Evolutionary conservation across 331 rosid genomes (phyloP), one percentile per base, ranked within the genome.

Genomic region (Pyracantha coccinea): DNA sequence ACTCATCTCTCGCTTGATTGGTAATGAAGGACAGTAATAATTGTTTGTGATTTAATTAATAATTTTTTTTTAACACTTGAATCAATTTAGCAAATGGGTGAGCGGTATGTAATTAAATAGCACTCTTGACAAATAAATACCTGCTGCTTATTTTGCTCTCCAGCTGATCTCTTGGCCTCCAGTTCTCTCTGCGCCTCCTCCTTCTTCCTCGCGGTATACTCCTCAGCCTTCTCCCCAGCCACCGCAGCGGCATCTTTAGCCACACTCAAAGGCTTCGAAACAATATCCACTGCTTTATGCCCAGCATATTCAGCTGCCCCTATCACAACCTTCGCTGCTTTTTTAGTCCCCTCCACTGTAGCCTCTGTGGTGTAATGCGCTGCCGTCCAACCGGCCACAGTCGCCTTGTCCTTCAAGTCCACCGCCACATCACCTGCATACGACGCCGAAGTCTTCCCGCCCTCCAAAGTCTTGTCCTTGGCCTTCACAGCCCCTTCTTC

Each of bases 151-250:
- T 14, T 12, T 72, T 28, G 32, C 54, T 67, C 84, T 23, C 72
- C 4, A 27, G 75, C 4, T 11, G 68, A 41, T 47, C 63, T 79
- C 69, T 86, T 92, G 28, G 85, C 81, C 25, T 75, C 83, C 23
- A 70, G 80, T 17, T 79, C 85, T 24, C 73, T 68, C 77, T 72
- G 20, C 2, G 96, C 90, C 65, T 87, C 97, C 28, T 82, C 92
- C 65, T 87, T 87, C 96, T 92, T 94, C 79, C 83, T 81, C 3
- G 96, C 91, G 0, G 97, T 90, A 60, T 80, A 94, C 13, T 81
- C 96, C 82, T 87, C 87, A 5, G 88, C 88, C 66, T 68, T 87
- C 62, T 90, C 96, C 32, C 92, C 97, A 2, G 95, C 86, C 2
- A 81, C 27, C 19, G 81, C 75, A 67, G 92, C 92, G 28, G 84